A percentile compares a stretch with the other conserved stretches of the same genome.
These are phyloP conservation scores for Geranomyces variabilis DNA, from an alignment of 192 early-diverging fungal species.

Conservation along the genomic window DNA sequence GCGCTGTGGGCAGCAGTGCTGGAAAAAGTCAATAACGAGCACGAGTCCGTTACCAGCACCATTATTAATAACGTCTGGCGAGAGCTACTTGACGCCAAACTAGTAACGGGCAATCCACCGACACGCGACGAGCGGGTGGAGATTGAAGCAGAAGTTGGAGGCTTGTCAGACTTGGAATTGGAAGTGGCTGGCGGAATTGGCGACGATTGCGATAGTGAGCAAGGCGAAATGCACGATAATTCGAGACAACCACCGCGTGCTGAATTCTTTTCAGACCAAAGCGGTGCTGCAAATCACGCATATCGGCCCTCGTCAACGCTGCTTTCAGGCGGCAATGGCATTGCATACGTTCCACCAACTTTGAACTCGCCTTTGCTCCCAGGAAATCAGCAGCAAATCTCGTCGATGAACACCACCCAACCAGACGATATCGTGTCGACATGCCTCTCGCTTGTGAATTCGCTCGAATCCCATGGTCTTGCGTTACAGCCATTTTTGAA, in stretches of 20 bases:
- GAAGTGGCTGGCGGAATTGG: not conserved
- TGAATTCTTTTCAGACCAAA: not conserved
- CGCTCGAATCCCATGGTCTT: constrained; percentile 10
- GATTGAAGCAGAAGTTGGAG: constrained; percentile 12
- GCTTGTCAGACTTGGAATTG: constrained; percentile 19
- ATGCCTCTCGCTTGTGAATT: constrained; percentile 14
- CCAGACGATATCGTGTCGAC: not conserved
- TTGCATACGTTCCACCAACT: not conserved
- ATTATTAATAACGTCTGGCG: constrained; percentile 46
- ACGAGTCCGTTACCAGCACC: constrained; percentile 47
- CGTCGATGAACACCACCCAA: not conserved
- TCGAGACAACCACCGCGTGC: not conserved
- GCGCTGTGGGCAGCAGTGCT: constrained; percentile 49
- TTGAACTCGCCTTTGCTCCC: not conserved
- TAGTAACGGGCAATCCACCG: constrained; percentile 24
- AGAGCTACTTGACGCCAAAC: constrained; percentile 37
- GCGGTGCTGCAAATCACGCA: not conserved
- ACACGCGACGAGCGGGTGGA: constrained; percentile 11
- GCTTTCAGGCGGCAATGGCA: not conserved
- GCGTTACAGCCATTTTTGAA: constrained; percentile 26
- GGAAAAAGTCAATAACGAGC: constrained; percentile 37
- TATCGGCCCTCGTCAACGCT: not conserved
- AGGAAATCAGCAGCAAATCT: not conserved
- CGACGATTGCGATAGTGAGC: constrained; percentile 13
- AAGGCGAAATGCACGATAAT: not conserved